Base-by-base conservation (phyloP, 495 filamentous ascomycete genomes). In the Copromyces sp. region DNA sequence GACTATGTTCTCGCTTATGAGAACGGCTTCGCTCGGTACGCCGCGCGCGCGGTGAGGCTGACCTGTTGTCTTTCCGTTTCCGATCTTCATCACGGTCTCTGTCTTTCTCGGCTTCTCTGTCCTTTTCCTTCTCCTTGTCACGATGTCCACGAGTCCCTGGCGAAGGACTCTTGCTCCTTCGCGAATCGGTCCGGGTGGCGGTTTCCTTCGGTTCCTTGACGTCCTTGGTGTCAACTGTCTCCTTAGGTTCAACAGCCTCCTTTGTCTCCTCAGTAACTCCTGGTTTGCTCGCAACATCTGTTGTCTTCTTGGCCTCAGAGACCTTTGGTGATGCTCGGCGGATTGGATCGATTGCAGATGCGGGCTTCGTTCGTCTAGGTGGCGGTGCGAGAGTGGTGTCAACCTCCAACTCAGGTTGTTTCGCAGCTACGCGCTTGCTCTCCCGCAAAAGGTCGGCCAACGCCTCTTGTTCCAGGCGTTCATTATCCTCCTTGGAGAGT, bases 321-420 rank as follows among this genome's bases (percentile, higher is more conserved):
- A 78, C 75, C 74, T 83, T 85, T n/a, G 83, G 76, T 8, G 82
- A 82, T 11, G 81, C 80, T 39, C 84, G 80, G 40, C 83, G 81
- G 73, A 86, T 84, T 9, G 87, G 87, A 17, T 84, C 81, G 68
- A 89, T 89, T 1, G 87, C 87, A n/a, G 87, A 89, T 40, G 83
- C 84, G 1, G 87, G 85, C 74, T 81, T 84, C 0, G 77, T 74
- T 73, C 84, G 83, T 75, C 86, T 81, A 3, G 87, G 87, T 7
- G 87, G 87, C 2, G 87, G 87, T 3, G 83, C 83, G 37, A 89
- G 80, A 11, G 82, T 83, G 61, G 83, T 80, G 61, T 89, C 87
- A 29, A 89, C 79, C 74, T 89, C 87, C 42, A 84, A 78, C 70
- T 87, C 87, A 2, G 83, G 81, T 59, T 83, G 81, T 70, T 85